Conservation (phyloP, 805 yeast species). For the Yamadazyma laniorum region DNA sequence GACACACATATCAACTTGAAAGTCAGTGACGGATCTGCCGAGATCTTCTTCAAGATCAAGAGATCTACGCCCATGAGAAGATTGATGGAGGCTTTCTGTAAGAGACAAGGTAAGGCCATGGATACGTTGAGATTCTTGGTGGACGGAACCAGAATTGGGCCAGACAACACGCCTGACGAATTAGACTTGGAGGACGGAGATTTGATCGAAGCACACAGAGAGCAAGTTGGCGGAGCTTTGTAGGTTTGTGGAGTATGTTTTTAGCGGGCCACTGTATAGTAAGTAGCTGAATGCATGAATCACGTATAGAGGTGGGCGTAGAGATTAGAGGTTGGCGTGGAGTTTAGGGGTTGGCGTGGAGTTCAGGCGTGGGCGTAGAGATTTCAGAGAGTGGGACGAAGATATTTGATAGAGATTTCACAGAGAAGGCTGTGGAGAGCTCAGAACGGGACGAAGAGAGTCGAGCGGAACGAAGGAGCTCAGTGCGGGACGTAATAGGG, state of each 20-base stretch:
- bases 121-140: constrained; percentile 81
- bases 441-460: no score
- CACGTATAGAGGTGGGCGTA: no score
- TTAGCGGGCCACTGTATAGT: background rate
- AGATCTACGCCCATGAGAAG: constrained; percentile 88
- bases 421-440: no score
- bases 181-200: constrained; percentile 95
- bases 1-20: constrained; percentile 79
- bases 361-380: no score
- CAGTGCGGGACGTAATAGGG: no score
- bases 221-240: constrained; percentile 70
- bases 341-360: no score
- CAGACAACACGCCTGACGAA: constrained; percentile 89
- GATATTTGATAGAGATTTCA: no score
- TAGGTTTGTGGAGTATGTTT: background rate
- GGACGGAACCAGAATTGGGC: constrained; percentile 88
- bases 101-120: constrained; percentile 90
- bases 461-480: no score
- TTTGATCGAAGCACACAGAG: constrained; percentile 94
- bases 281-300: background rate
- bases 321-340: no score
- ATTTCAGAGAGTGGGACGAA: no score
- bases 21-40: constrained; percentile 91
- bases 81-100: constrained; percentile 96
- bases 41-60: constrained; percentile 93